Base-by-base conservation (phyloP, 306 rosid species). In the Fragaria nilgerrensis region DNA sequence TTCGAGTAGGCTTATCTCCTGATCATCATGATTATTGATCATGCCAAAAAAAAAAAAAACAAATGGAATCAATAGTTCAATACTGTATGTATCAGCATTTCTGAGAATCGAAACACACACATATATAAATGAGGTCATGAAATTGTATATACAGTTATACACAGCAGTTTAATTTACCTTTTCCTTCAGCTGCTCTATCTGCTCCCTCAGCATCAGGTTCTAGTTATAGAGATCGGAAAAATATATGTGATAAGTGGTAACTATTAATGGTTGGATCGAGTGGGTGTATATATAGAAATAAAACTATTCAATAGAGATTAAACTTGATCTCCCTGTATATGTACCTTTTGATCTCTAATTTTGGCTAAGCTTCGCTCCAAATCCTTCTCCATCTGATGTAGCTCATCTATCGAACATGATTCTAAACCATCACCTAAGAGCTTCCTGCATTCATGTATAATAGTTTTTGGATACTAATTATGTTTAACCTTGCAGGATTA, bases 261-360 rank as follows among this genome's bases (percentile, higher is more conserved):
- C 39, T 11, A 23, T 23, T 23, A 25, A 58, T 58, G 16, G 63
- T 62, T 43, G 45, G 45, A 43, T 10, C 9, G 9, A 7, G 9
- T 41, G 7, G 45, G 12, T 8, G 45, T 43, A 9, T 43, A 43
- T 43, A 9, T 43, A 43, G 7, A 52, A 58, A 19, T 25, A 2
- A 11, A 20, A 53, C 12, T 12, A 36, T 5, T 39, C 7, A 36
- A 49, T 9, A 48, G n/a, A 52, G n/a, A 52, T 19, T 6, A 11
- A 41, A 72, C 7, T 20, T 15, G 55, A 65, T 37, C 3, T 20
- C 23, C 14, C 39, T 36, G 14, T 19, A 36, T 39, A 36, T 8
- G 74, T 83, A 94, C 98, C 99, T 92, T 95, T 77, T 80, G 89
- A 65, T 91, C 88, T 87, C 99, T 91, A 55, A 92, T 84, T 86